phyloP scores from a whole-genome alignment of 23 red algal species.

The Agarophyton chilense region DNA sequence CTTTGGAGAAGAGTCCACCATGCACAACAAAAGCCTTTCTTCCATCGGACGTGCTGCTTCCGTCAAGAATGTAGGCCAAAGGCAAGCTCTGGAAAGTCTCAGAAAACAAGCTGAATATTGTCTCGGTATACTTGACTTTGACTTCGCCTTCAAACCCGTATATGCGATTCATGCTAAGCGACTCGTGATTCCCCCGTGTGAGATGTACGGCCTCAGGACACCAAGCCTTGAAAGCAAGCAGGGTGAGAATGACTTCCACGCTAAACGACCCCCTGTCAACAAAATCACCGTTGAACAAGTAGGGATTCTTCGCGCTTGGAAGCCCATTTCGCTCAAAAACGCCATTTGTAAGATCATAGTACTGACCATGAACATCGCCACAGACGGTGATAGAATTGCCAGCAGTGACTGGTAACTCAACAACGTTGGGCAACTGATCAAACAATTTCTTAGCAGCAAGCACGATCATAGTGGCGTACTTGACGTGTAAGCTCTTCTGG shows the following conservation, averaged over 20 bases:
- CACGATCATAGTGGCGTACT: conserved; percentile 83
- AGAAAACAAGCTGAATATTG: conserved; percentile 80
- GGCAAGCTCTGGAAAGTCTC: conserved; percentile 94
- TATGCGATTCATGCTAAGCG: conserved; percentile 89
- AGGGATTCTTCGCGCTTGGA: conserved; percentile 90
- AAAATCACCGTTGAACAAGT: conserved; percentile 99
- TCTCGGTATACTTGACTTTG: conserved; percentile 87
- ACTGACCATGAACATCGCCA: conserved; percentile 99
- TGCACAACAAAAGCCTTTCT: conserved; percentile 91
- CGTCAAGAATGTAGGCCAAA: conserved; percentile 93
- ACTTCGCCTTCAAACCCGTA: conserved; percentile 99
- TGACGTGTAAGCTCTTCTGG: conserved; percentile 74
- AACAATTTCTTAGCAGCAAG: conserved; percentile 65
- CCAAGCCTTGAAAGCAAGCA: conserved; percentile 82
- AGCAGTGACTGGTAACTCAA: conserved; percentile 63
- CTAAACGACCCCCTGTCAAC: conserved; percentile 96
- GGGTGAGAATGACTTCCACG: conserved; percentile 94
- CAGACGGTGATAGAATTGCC: conserved; percentile 85
- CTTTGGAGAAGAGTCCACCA: conserved; percentile 92
- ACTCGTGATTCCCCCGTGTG: conserved; percentile 98
- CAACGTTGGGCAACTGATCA: conserved; percentile 74
- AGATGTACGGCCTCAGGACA: conserved; percentile 88
- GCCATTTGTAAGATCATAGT: conserved; percentile 85
- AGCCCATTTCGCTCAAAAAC: conserved; percentile 95
- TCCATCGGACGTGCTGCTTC: conserved; percentile 40